These are phyloP conservation scores for Moesziomyces antarcticus DNA, from an alignment of 1,284 basidiomycete genomes.

Conservation along the genomic window DNA sequence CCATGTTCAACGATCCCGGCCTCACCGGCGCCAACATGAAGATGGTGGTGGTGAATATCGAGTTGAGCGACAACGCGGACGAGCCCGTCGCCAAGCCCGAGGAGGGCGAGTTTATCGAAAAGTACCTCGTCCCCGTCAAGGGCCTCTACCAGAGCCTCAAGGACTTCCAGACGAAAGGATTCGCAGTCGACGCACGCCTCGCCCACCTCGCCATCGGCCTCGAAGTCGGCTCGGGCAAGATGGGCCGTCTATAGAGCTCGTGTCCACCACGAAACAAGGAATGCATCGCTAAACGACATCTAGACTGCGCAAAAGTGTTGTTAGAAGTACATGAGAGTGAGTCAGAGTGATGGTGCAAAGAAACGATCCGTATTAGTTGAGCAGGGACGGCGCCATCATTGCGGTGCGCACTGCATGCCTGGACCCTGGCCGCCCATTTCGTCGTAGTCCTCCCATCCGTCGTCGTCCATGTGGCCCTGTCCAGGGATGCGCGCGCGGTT, in stretches of 20 bases:
- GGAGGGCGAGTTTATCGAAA: constrained; percentile 66
- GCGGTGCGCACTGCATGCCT: constrained; percentile 59
- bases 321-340: constrained; percentile 23
- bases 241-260: constrained; percentile 31
- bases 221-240: constrained; percentile 45
- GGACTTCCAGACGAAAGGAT: constrained; percentile 56
- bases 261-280: neutral
- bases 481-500: constrained; percentile 42
- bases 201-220: constrained; percentile 63
- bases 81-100: constrained; percentile 65
- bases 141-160: constrained; percentile 50
- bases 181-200: constrained; percentile 62
- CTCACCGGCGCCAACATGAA: constrained; percentile 63
- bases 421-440: constrained; percentile 46
- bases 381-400: constrained; percentile 14
- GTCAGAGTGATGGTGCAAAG: constrained; percentile 7
- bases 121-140: constrained; percentile 60
- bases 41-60: constrained; percentile 59
- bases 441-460: constrained; percentile 47
- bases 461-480: constrained; percentile 42
- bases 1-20: constrained; percentile 64
- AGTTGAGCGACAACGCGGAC: constrained; percentile 54
- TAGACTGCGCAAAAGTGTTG: neutral
- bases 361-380: neutral
- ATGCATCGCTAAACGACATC: neutral